Base-by-base conservation (phyloP, 2,329 filamentous ascomycete genomes). In the Alternaria sp. region DNA sequence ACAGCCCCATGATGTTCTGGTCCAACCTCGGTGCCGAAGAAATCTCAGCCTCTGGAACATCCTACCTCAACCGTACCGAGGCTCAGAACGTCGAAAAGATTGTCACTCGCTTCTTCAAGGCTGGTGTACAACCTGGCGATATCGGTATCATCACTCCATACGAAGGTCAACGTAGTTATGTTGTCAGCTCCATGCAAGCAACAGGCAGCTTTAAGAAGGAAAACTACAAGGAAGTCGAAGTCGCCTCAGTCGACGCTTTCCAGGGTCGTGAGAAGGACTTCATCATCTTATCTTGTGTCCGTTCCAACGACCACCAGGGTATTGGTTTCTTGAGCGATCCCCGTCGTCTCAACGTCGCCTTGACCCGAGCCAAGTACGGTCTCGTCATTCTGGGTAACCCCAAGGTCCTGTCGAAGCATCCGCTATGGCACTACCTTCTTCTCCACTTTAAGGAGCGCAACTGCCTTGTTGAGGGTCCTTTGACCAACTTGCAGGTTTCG, bases 1-100 rank as follows among this genome's bases (percentile, higher is more conserved):
- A 98, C 78, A 93, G 90, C 71, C 96, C 96, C 4, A 99, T 99
- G 96, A 98, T 98, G 96, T 99, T 99, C 83, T 99, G 96, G 96
- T 97, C 93, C 25, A 99, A 99, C 78, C 85, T 97, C 59, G 96
- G 96, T 63, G 97, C 96, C 63, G 96, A 99, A 81, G 96, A 99
- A 81, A 99, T 99, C 54, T 97, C 95, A 7, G 96, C 96, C 1
- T 97, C 94, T 25, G 96, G 96, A 76, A 99, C 96, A 3, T 98
- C 95, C 3, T 99, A 99, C 77, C 90, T 99, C 70, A 99, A 99
- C 81, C 92, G 96, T 50, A 98, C 96, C 1, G 96, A 99, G 80
- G 94, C 96, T 5, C 92, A 93, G 50, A 98, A 98, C 69, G 96
- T 99, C 30, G 96, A 99, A 83, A 99, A 99, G 85, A 94, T 97